Evolutionary conservation across 768 basidiomycete species (phyloP).

Genomic region (Russula dissimulans): DNA sequence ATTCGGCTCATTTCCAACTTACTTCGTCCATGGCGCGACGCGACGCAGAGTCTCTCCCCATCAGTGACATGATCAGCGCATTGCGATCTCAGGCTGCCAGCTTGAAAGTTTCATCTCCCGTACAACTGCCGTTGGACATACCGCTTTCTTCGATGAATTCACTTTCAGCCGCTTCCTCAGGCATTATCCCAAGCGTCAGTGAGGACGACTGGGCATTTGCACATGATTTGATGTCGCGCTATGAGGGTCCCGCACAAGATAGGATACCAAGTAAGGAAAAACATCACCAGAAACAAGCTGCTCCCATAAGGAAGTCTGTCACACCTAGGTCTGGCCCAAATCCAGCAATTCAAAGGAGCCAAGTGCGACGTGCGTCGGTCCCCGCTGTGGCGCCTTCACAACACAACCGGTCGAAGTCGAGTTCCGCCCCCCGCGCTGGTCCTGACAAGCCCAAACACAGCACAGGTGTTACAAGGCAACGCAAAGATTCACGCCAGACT

Average conservation of each 20-base stretch:
- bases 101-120: conserved; percentile 18
- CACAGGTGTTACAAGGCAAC: background rate
- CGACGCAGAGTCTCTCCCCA: conserved; percentile 22
- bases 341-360: background rate
- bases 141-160: conserved; percentile 3
- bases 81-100: conserved; percentile 24
- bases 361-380: conserved; percentile 8
- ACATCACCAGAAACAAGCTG: background rate
- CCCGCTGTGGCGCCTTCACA: background rate
- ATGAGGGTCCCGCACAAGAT: conserved; percentile 2
- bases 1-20: conserved; percentile 26
- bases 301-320: conserved; percentile 6
- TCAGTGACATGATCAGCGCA: conserved; percentile 31
- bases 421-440: conserved; percentile 6
- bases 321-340: background rate
- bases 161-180: conserved; percentile 5
- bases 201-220: conserved; percentile 33
- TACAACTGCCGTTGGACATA: background rate
- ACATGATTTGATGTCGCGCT: conserved; percentile 26
- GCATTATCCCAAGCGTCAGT: conserved; percentile 11
- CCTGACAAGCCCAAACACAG: background rate
- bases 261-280: background rate
- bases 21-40: background rate
- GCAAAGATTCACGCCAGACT: background rate
- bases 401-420: conserved; percentile 9